A percentile compares a stretch with the other conserved stretches of the same genome.
Conservation (phyloP, 2,329 filamentous ascomycete species). For the Leptosphaerulina australis region DNA sequence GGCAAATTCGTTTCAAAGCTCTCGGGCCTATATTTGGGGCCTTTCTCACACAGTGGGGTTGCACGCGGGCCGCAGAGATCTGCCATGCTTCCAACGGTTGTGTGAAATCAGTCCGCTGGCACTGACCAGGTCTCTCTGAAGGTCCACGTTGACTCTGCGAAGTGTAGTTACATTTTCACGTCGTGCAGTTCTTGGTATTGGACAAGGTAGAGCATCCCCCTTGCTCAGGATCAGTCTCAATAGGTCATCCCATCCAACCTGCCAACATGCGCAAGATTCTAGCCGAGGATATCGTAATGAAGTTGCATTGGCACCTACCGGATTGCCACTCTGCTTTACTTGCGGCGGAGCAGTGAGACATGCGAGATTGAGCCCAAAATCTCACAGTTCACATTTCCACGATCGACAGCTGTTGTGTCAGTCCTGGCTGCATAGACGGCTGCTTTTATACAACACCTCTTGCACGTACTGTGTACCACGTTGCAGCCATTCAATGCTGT, state of each 20-base stretch:
- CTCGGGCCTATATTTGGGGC: slow-evolving; percentile 40
- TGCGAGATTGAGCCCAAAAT: slow-evolving; percentile 6
- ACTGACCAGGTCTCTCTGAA: slow-evolving; percentile 8
- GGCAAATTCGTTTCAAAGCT: slow-evolving; percentile 30
- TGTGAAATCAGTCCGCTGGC: slow-evolving; percentile 18
- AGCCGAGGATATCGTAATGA: slow-evolving; percentile 7
- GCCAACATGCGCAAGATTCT: slow-evolving; percentile 3
- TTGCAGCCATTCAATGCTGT: slow-evolving; percentile 1
- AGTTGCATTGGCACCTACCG: slow-evolving; percentile 4
- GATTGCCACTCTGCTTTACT: slow-evolving; percentile 11
- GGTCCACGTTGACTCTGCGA: slow-evolving; percentile 25
- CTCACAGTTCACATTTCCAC: slow-evolving; percentile 11
- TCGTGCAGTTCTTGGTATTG: slow-evolving; percentile 17
- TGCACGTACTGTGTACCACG: slow-evolving; percentile 11
- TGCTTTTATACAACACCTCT: slow-evolving; percentile 11
- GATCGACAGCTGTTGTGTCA: slow-evolving; percentile 12
- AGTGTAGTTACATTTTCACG: slow-evolving; percentile 12
- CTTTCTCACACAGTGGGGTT: slow-evolving; percentile 17
- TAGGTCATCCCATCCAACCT: slow-evolving; percentile 7
- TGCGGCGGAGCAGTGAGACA: slow-evolving; percentile 7
- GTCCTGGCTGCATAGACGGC: slow-evolving; percentile 10
- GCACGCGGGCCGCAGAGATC: slow-evolving; percentile 23
- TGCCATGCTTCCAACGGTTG: slow-evolving; percentile 20
- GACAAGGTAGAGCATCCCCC: slow-evolving; percentile 14
- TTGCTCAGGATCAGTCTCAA: slow-evolving; percentile 3